phyloP scores from a whole-genome alignment of 148 eudicot species.

The Selenicereus undatus region DNA sequence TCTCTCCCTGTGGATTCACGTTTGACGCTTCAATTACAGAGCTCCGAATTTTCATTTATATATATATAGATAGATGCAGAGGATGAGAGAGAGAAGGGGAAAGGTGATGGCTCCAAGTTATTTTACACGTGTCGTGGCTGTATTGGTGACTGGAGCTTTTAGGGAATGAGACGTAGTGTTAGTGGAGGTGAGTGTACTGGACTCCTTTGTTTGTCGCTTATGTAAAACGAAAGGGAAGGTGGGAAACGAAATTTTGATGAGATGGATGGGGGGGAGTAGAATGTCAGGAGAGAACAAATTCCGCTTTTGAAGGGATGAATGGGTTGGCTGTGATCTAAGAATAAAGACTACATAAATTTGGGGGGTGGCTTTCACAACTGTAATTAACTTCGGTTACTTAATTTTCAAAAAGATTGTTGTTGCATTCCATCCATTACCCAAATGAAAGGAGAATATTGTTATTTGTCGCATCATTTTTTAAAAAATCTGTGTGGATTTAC shows the following conservation, averaged over 20 bases:
- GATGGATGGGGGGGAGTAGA: background rate
- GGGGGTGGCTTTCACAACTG: background rate
- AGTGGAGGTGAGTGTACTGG: background rate
- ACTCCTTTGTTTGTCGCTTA: background rate
- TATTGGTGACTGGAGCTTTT: background rate
- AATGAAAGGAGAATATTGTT: too few species aligned
- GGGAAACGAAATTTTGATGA: slow-evolving; percentile 19
- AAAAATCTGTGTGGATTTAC: too few species aligned
- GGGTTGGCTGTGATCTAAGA: background rate
- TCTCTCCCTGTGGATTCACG: background rate
- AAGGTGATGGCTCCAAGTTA: background rate
- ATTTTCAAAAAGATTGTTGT: too few species aligned
- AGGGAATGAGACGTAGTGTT: background rate
- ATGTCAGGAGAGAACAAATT: background rate
- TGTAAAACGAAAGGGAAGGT: background rate
- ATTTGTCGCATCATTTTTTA: too few species aligned
- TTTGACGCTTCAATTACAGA: background rate
- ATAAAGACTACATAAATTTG: background rate
- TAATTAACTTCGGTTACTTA: too few species aligned
- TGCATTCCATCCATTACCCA: too few species aligned
- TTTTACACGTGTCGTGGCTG: background rate
- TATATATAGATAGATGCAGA: background rate
- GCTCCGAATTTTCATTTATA: background rate
- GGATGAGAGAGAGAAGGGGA: background rate
- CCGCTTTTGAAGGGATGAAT: background rate